These are phyloP conservation scores for Massariosphaeria phaeospora DNA, from an alignment of 495 filamentous ascomycete species.

Conservation along the genomic window DNA sequence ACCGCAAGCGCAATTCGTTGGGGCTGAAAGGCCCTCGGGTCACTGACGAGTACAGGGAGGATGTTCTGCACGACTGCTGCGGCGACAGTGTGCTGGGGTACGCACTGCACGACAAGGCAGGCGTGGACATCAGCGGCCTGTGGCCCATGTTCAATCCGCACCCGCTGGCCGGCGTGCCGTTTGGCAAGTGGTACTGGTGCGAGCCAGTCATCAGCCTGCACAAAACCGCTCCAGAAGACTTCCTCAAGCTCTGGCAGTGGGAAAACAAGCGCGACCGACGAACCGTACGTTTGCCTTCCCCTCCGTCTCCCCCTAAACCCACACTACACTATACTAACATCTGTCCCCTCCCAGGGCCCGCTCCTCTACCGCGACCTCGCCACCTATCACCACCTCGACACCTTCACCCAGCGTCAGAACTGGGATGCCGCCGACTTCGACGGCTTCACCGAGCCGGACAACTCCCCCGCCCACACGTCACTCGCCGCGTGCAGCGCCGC, in stretches of 20 bases:
- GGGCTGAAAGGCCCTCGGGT: constrained; percentile 15
- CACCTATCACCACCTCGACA: neutral
- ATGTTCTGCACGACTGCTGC: constrained; percentile 13
- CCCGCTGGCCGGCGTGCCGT: constrained; percentile 12
- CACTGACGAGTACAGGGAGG: neutral
- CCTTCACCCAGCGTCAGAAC: neutral
- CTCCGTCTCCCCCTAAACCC: neutral
- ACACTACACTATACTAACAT: neutral
- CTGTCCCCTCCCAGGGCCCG: neutral
- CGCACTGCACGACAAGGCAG: constrained; percentile 17
- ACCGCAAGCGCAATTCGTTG: neutral
- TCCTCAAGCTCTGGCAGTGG: constrained; percentile 15
- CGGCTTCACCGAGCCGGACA: neutral
- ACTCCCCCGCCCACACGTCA: neutral
- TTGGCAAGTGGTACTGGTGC: constrained; percentile 26
- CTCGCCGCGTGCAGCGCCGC: neutral
- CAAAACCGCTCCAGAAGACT: constrained; percentile 1
- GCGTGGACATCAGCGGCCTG: constrained; percentile 5
- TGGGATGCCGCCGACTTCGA: constrained; percentile 8
- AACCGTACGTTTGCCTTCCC: neutral
- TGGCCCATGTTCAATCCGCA: constrained; percentile 25
- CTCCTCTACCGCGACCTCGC: constrained; percentile 1
- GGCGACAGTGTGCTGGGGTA: constrained; percentile 25
- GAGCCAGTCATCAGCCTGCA: constrained; percentile 27
- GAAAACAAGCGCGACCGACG: constrained; percentile 2